Percentiles rank a stretch among this genome's conserved stretches.
These are phyloP conservation scores for Chloroidium sp. DNA, from an alignment of 163 green algal genomes.

Conservation along the genomic window DNA sequence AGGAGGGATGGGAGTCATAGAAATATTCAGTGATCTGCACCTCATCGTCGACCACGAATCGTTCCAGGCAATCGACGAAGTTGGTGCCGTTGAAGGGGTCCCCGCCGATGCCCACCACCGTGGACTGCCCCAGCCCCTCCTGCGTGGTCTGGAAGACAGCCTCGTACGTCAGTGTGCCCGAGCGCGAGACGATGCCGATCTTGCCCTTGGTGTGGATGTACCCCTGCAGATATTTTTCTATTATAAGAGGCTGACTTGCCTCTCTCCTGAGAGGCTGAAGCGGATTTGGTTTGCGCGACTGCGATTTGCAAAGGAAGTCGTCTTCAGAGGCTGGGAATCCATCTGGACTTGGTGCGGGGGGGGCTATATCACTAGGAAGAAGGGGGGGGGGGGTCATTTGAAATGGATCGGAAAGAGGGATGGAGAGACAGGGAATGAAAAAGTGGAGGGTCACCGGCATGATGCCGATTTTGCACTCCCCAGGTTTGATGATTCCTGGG, in stretches of 20 bases:
- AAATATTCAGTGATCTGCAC: slow-evolving; percentile 2
- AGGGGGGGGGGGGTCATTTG: too few relatives aligned
- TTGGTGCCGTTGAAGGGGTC: slow-evolving; percentile 99
- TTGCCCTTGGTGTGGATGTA: slow-evolving; percentile 97
- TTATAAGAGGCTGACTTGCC: not conserved
- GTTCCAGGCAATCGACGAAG: slow-evolving; percentile 97
- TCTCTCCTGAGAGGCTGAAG: too few relatives aligned
- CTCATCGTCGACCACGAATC: slow-evolving; percentile 94
- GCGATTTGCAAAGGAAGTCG: too few relatives aligned
- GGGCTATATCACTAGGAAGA: too few relatives aligned
- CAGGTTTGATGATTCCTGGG: slow-evolving; percentile 99
- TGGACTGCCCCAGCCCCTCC: slow-evolving; percentile 92
- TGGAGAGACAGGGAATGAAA: too few relatives aligned
- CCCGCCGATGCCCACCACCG: slow-evolving; percentile 96
- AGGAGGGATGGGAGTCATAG: too few relatives aligned
- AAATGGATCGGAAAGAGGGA: too few relatives aligned
- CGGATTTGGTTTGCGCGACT: too few relatives aligned
- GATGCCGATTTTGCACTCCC: slow-evolving; percentile 99
- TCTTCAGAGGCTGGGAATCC: too few relatives aligned
- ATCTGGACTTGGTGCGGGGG: too few relatives aligned
- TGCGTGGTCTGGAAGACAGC: slow-evolving; percentile 85
- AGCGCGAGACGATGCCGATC: slow-evolving; percentile 96
- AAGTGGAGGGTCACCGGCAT: slow-evolving; percentile 68
- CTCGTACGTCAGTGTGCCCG: slow-evolving; percentile 97
- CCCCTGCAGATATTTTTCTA: slow-evolving; percentile 39